Base-by-base conservation (phyloP, 305 asterid species). In the Nicotiana rustica region DNA sequence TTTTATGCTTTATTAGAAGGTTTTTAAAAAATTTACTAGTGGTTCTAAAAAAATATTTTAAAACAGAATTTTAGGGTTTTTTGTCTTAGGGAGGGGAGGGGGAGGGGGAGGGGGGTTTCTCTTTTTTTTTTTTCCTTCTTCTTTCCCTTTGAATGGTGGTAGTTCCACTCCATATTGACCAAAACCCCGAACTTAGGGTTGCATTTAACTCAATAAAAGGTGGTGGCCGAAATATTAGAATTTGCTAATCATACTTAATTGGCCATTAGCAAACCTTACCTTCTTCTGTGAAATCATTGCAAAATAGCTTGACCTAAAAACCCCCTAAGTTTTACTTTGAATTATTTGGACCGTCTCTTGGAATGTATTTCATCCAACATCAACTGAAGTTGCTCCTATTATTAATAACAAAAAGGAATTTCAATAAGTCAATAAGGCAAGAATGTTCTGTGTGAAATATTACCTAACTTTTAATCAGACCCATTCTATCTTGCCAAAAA, bases 191-290 rank as follows among this genome's bases (percentile, higher is more conserved):
- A 66, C 44, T 33, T 1, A 13, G 41, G 73, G 73, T 67, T 67
- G 5, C 3, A 29, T 65, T 36, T 69, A 70, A 38, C 29, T 36
- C 13, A 47, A n/a, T 10, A 49, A 49, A 68, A 81, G 60, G n/a
- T 13, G 57, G 85, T 84, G 83, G 88, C 90, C 86, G 88, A 84
- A 86, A 82, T 86, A 18, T 81, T 86, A 62, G 89, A 86, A 85
- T 67, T 78, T 81, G 85, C 41, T 12, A 10, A 44, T 61, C 60
- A 78, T 47, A 21, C 9, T 75, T 79, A 76, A 69, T 13, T 83
- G 47, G 71, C 62, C 31, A 57, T 25, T 13, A 47, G 8, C 15
- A 66, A 83, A 33, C 62, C 35, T 25, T 49, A 52, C 52, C 73
- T 44, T 21, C 36, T 31, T 15, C 17, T 57, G 31, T 19, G 57